Base-by-base conservation (phyloP, 2,329 filamentous ascomycete species). In the Colletotrichum acutatum region DNA sequence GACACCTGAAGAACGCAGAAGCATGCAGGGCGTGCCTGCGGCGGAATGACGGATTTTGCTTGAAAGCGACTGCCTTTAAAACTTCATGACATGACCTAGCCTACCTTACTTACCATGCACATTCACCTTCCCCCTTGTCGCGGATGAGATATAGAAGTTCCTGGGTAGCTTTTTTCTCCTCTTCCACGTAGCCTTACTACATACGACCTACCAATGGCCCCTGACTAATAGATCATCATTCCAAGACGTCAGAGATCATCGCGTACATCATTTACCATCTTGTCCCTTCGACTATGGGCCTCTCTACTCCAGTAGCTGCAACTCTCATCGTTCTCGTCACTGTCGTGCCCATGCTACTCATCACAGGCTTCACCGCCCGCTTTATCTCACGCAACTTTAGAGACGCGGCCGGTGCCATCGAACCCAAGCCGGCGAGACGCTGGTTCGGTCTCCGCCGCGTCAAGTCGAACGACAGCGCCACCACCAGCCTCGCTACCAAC, bases 1-100 rank as follows among this genome's bases (percentile, higher is more conserved):
- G 19, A 71, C 67, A 37, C 79, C 34, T 82, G 69, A 75, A 34
- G n/a, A 67, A 46, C 68, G 59, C 30, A 60, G n/a, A 26, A 71
- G 68, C 58, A 67, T 60, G 22, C 71, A 72, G 68, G 64, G 63
- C 46, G 71, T 73, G 60, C 66, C 56, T 68, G 62, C 63, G 16
- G 42, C 68, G 9, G 71, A 74, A 42, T 72, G 52, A 74, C 46
- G 54, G 11, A 46, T 28, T 61, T 58, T 72, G 22, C 19, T 49
- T 73, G 56, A 66, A 26, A 73, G 71, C 56, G 66, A 66, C 66
- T 73, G 60, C 56, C 53, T 68, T 34, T 30, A 58, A 49, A 74
- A 62, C 73, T 68, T 70, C 59, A 65, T 61, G 67, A 71, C 56
- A n/a, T 24, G 42, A 49, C 54, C 32, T 49, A 58, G 32, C 65